phyloP scores from a whole-genome alignment of 306 rosid genomes.

The Vicia villosa region DNA sequence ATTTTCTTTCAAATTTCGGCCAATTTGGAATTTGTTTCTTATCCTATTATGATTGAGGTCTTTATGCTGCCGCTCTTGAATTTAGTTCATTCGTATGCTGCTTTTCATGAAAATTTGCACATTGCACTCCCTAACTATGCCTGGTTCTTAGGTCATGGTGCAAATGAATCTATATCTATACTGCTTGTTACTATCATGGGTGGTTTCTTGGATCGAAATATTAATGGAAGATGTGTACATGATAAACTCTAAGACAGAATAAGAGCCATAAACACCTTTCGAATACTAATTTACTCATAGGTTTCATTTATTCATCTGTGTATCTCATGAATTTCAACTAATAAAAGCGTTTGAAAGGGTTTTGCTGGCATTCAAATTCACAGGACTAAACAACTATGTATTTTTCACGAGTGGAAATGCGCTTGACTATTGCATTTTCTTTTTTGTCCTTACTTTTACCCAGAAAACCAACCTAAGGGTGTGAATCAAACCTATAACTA shows the following conservation, averaged over 20 bases:
- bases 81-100: background rate
- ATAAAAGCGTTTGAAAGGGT: background rate
- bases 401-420: background rate
- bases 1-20: slow-evolving; percentile 1
- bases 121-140: background rate
- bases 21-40: background rate
- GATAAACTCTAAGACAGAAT: background rate
- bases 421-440: background rate
- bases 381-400: background rate
- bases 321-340: background rate
- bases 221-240: background rate
- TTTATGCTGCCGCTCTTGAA: background rate
- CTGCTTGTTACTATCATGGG: background rate
- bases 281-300: background rate
- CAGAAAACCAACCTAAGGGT: slow-evolving; percentile 10
- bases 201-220: too few relatives aligned
- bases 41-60: background rate
- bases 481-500: background rate
- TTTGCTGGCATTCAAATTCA: background rate
- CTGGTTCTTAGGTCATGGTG: background rate
- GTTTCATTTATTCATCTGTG: background rate
- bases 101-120: background rate
- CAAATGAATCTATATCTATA: background rate
- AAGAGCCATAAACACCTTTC: background rate
- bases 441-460: background rate